Evolutionary conservation across 202 grass and related monocot genomes (phyloP).

Genomic region (Sporobolus alterniflorus): DNA sequence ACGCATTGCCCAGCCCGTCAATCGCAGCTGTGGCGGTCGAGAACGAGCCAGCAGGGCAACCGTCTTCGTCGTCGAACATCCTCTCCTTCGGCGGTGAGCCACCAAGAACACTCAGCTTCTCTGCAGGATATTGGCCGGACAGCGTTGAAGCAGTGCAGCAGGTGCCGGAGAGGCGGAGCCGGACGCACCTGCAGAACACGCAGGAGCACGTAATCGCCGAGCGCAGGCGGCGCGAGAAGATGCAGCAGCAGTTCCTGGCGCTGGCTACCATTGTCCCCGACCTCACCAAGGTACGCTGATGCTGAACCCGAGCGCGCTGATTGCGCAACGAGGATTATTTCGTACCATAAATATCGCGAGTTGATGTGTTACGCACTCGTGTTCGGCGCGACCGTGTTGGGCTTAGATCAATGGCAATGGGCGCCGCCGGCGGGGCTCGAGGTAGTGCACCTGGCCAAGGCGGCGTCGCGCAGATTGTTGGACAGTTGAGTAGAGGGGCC

Average conservation of each 20-base stretch:
- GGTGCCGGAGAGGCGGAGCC: constrained; percentile 40
- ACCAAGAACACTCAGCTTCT: constrained; percentile 32
- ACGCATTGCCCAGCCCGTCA: constrained; percentile 25
- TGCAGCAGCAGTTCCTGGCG: constrained; percentile 72
- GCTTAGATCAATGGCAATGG: no score
- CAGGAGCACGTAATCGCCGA: constrained; percentile 84
- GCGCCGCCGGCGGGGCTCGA: no score
- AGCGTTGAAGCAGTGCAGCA: constrained; percentile 25
- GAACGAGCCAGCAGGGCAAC: constrained; percentile 26
- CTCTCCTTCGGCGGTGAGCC: constrained; percentile 45
- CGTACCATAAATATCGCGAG: neutral
- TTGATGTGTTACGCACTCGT: no score
- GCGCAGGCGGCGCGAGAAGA: constrained; percentile 82
- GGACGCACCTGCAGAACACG: constrained; percentile 39
- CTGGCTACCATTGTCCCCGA: constrained; percentile 67
- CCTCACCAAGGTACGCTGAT: constrained; percentile 67
- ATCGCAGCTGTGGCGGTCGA: constrained; percentile 3
- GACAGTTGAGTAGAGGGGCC: no score
- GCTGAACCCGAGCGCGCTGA: no score
- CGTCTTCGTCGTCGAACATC: constrained; percentile 28
- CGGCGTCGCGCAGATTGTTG: no score
- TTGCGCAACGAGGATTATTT: neutral
- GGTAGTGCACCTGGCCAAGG: no score
- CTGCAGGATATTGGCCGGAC: constrained; percentile 27
- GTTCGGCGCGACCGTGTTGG: no score